A percentile compares a stretch with the other conserved stretches of the same genome.
phyloP scores from a whole-genome alignment of 75 land plant species.

The Chamaecyparis obtusa region DNA sequence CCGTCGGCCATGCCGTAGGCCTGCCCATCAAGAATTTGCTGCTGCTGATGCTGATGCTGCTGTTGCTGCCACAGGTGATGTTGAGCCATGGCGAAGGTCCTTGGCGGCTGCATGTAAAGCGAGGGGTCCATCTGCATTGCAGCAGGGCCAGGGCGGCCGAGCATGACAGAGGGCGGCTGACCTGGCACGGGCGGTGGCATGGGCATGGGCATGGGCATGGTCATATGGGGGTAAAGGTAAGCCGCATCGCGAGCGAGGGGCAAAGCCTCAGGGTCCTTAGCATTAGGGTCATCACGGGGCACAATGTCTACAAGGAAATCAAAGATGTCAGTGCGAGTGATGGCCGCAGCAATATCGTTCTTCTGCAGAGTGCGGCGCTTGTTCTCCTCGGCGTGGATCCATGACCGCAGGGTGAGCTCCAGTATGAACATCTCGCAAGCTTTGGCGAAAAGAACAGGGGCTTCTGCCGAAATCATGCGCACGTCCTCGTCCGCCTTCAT shows the following conservation, averaged over 20 bases:
- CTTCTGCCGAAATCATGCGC: conserved; percentile 81
- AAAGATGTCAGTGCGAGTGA: conserved; percentile 72
- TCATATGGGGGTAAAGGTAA: conserved; percentile 23
- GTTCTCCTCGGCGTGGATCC: conserved; percentile 89
- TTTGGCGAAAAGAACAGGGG: conserved; percentile 79
- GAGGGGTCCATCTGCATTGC: conserved; percentile 17
- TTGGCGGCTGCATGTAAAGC: conserved; percentile 18
- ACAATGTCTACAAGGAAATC: conserved; percentile 78
- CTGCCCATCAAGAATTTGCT: background rate
- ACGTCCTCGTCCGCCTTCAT: conserved; percentile 88
- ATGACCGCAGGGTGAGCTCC: conserved; percentile 73
- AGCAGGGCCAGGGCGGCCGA: conserved; percentile 29
- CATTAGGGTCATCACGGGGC: conserved; percentile 73
- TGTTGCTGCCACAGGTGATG: conserved; percentile 43
- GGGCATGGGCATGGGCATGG: background rate
- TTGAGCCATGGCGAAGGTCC: conserved; percentile 10
- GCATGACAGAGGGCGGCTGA: conserved; percentile 19
- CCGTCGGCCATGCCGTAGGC: background rate
- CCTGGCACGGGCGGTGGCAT: conserved; percentile 3
- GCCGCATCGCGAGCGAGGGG: conserved; percentile 10
- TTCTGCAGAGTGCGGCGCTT: conserved; percentile 80
- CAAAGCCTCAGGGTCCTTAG: conserved; percentile 27
- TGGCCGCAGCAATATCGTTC: conserved; percentile 85
- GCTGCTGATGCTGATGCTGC: conserved; percentile 29
- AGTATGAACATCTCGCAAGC: conserved; percentile 84